Evolutionary conservation across 805 yeast genomes (phyloP), one percentile per base, ranked within the genome.

Genomic region (Priceomyces carsonii): DNA sequence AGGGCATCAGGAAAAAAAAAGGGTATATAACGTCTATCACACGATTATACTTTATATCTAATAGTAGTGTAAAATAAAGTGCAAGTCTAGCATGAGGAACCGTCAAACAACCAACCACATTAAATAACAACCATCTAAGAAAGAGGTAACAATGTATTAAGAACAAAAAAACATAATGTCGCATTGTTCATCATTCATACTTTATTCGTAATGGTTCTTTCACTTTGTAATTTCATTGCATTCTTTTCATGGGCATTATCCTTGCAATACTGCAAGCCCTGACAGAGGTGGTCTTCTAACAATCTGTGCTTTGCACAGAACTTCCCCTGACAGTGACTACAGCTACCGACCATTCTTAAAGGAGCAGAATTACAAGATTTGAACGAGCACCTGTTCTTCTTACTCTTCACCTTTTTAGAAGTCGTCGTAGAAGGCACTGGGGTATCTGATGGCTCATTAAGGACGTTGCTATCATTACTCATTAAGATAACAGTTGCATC

Each of bases 271-370:
- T 82, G 83, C 40, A 88, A 72, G 5, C 93, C 95, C 38, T 73
- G 69, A 57, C 96, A 88, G 40, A 72, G 58, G 62, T 88, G 96
- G 59, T 82, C 88, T 61, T 88, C 96, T 63, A 89, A 69, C 37
- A 88, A 69, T 38, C 96, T 75, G 64, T 88, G 96, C 51, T 84
- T 83, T 20, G 91, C 82, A 61, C 96, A 88, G 59, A 79, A 88
- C 52, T 82, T 83, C 29, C 95, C 95, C 31, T 77, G 77, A 59
- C 96, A 88, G 55, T 81, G 84, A 35, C 80, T 75, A 59, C 96
- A 88, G 57, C 82, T 89, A 31, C 96, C 96, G 28, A 86, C 80
- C 69, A 77, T 71, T 47, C 80, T 64, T 32, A 76, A 63, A 1
- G 90, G 86, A 8, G 77, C 66, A n/a, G 82, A 71, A 14, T 73